These are phyloP conservation scores for Physcomitrium patens DNA, from an alignment of 225 moss, liverwort and hornwort species.

Conservation along the genomic window DNA sequence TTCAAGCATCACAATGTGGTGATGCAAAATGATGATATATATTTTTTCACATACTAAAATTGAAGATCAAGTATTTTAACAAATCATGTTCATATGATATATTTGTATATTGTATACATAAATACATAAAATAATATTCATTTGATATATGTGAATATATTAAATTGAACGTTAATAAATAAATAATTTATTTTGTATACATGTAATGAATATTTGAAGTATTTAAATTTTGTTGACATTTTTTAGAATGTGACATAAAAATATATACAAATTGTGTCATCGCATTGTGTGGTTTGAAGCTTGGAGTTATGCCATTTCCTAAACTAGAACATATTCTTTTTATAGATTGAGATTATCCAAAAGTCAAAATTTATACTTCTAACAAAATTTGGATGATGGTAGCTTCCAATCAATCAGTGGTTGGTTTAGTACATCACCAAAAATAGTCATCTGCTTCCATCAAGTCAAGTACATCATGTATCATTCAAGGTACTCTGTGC, in stretches of 20 bases:
- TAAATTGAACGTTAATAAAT: no score
- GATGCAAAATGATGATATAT: background rate
- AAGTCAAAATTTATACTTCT: background rate
- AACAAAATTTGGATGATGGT: background rate
- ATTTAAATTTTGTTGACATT: no score
- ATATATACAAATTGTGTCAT: background rate
- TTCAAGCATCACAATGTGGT: conserved; percentile 58
- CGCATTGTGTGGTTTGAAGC: conserved; percentile 42
- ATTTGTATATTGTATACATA: no score
- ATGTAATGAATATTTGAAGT: background rate
- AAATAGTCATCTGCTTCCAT: background rate
- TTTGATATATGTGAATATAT: background rate
- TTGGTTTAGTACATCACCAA: background rate
- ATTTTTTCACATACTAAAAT: rapidly evolving
- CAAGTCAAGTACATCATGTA: background rate
- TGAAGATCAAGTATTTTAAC: background rate
- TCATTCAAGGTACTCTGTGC: no score
- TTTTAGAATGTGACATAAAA: background rate
- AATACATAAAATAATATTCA: background rate
- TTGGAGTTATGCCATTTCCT: conserved; percentile 20
- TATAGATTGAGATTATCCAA: conserved; percentile 18
- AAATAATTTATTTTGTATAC: no score
- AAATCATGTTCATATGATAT: background rate
- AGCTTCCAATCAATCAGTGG: background rate
- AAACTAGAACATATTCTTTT: conserved; percentile 33